Evolutionary conservation across 352 stramenopile genomes (phyloP).

Genomic region (Globisporangium recalcitrans): DNA sequence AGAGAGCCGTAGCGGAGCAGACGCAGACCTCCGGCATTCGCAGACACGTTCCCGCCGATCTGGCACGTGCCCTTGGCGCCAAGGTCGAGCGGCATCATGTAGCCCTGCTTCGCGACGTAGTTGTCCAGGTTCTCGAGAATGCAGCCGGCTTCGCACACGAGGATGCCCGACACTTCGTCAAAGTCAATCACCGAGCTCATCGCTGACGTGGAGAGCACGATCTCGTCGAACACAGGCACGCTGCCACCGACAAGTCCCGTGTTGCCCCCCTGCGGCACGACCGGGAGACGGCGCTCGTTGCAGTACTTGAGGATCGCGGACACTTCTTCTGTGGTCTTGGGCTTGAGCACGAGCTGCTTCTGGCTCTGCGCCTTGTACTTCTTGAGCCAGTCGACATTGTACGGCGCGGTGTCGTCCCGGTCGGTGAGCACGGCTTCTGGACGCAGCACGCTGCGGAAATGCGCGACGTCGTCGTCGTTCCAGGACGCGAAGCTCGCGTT

Average conservation of each 20-base stretch:
- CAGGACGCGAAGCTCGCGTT: constrained; percentile 47
- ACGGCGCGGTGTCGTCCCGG: constrained; percentile 59
- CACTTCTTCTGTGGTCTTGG: constrained; percentile 85
- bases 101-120: constrained; percentile 77
- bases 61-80: constrained; percentile 96
- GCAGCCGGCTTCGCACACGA: constrained; percentile 88
- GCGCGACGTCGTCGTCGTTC: constrained; percentile 53
- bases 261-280: constrained; percentile 96
- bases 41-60: constrained; percentile 95
- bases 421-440: constrained; percentile 63
- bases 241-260: constrained; percentile 95
- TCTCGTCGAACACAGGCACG: constrained; percentile 88
- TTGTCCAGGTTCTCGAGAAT: constrained; percentile 93
- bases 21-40: constrained; percentile 94
- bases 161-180: constrained; percentile 80
- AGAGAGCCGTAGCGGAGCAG: constrained; percentile 93
- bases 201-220: constrained; percentile 89
- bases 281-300: constrained; percentile 76
- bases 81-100: constrained; percentile 94
- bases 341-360: constrained; percentile 81
- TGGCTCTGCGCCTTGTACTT: constrained; percentile 68
- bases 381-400: constrained; percentile 81
- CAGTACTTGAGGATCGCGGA: constrained; percentile 91
- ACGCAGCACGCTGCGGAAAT: constrained; percentile 57
- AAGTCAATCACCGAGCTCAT: constrained; percentile 93